phyloP scores from a whole-genome alignment of 2,329 filamentous ascomycete species.

The Diaporthe sp. region DNA sequence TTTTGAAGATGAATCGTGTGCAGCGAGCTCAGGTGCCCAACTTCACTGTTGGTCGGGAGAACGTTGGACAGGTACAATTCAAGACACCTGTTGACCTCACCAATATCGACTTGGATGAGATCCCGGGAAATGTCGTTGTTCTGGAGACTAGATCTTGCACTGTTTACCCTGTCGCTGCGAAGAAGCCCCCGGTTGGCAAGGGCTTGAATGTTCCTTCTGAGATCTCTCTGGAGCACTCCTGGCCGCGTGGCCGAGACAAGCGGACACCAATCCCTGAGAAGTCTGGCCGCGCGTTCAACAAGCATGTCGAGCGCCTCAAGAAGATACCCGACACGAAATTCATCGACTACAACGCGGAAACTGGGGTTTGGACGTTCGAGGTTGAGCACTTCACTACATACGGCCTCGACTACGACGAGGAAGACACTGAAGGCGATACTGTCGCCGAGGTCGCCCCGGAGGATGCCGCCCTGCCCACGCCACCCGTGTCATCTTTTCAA shows the following conservation, averaged over 20 bases:
- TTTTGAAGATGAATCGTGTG: constrained; percentile 83
- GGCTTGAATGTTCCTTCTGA: constrained; percentile 92
- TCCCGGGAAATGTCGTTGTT: constrained; percentile 82
- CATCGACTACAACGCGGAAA: constrained; percentile 81
- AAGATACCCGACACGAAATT: constrained; percentile 86
- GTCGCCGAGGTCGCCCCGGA: constrained; percentile 53
- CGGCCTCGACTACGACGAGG: constrained; percentile 84
- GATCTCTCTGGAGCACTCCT: constrained; percentile 92
- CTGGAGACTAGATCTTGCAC: constrained; percentile 85
- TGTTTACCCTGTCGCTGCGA: constrained; percentile 82
- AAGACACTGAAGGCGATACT: constrained; percentile 74
- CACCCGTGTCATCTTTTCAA: constrained; percentile 29
- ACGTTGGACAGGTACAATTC: constrained; percentile 87
- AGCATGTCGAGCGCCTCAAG: constrained; percentile 87
- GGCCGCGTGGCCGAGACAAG: constrained; percentile 80
- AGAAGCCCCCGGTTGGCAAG: constrained; percentile 88
- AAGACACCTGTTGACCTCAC: constrained; percentile 86
- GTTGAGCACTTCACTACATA: constrained; percentile 99
- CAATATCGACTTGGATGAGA: constrained; percentile 82
- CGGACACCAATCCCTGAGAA: constrained; percentile 68
- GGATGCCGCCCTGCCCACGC: constrained; percentile 45
- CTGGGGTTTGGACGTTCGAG: constrained; percentile 89
- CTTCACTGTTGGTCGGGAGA: constrained; percentile 86
- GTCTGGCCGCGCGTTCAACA: constrained; percentile 77
- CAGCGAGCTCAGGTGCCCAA: constrained; percentile 81